phyloP scores from a whole-genome alignment of 306 rosid genomes.

The Quercus aquifolioides region DNA sequence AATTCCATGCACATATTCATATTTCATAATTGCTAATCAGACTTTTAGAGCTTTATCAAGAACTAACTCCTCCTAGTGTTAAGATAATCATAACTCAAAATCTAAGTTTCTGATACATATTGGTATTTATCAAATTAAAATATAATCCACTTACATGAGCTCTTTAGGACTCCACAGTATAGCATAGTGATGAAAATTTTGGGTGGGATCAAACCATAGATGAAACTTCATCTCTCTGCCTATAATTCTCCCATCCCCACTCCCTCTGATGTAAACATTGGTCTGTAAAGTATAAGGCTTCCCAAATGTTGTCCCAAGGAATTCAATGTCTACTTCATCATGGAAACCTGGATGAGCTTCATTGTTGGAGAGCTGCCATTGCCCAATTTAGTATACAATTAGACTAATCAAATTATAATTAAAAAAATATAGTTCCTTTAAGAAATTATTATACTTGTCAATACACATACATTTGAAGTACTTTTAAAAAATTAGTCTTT shows the following conservation, averaged over 20 bases:
- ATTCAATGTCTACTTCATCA: constrained; percentile 97
- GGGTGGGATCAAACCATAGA: constrained; percentile 93
- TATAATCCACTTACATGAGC: constrained; percentile 56
- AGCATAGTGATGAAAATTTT: constrained; percentile 85
- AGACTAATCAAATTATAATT: background rate
- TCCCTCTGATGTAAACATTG: constrained; percentile 90
- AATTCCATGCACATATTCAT: too few species aligned
- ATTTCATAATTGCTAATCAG: too few species aligned
- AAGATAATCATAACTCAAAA: too few species aligned
- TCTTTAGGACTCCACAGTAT: constrained; percentile 84
- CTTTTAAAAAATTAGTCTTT: too few species aligned
- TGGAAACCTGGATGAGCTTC: constrained; percentile 96
- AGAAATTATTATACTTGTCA: too few species aligned
- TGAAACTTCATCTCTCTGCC: constrained; percentile 98
- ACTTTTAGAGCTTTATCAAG: too few species aligned
- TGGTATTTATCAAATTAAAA: background rate
- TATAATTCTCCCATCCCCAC: constrained; percentile 80
- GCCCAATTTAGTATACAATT: constrained; percentile 13
- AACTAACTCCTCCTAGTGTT: too few species aligned
- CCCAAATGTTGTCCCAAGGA: constrained; percentile 93
- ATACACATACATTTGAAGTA: too few species aligned
- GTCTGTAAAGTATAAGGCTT: constrained; percentile 94
- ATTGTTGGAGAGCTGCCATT: constrained; percentile 79
- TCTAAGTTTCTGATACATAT: too few species aligned
- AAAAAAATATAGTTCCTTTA: too few species aligned